Evolutionary conservation across 2,329 filamentous ascomycete species (phyloP), one percentile per base, ranked within the genome.

Genomic region (Furcasterigmium sp.): DNA sequence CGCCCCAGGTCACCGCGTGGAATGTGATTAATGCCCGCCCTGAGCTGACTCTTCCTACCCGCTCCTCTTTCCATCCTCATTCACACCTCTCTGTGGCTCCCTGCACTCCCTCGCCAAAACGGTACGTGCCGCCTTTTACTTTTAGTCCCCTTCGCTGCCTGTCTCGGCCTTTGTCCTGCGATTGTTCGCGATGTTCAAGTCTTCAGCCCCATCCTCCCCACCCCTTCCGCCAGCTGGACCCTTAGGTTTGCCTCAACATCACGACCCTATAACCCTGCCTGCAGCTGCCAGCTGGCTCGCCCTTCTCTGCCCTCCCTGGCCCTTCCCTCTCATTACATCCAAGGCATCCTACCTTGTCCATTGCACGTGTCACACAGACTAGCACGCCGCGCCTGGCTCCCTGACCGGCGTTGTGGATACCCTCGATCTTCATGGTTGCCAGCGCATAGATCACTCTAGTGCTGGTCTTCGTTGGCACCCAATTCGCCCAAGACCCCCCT

Each of bases 371-470:
- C 19, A 18, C 32, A 35, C 32, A 35, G 17, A 17, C 32, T 17
- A 18, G n/a, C n/a, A n/a, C n/a, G n/a, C n/a, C n/a, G n/a, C n/a
- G n/a, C n/a, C 15, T 17, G 32, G n/a, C n/a, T 35, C n/a, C 32
- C 15, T 17, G 32, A 35, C 28, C 9, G 26, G 32, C 44, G 41
- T 46, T 50, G 48, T 50, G 48, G 48, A 49, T 50, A 50, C 48
- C 46, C 44, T 50, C 48, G 44, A 41, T 18, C 7, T 46, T 48
- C 46, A 38, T 41, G 44, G 40, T 42, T 49, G 48, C 48, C 48
- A 50, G 44, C 46, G 48, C 48, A 50, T 50, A 50, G 46, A 46
- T 37, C 42, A 39, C 41, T 43, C 48, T 48, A 42, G 46, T 50
- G 46, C 48, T 42, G 32, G 20, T 41, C 39, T 41, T 48, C 29